These are phyloP conservation scores for Chaetomiaceae sp. DNA, from an alignment of 2,329 filamentous ascomycete genomes.

Conservation along the genomic window DNA sequence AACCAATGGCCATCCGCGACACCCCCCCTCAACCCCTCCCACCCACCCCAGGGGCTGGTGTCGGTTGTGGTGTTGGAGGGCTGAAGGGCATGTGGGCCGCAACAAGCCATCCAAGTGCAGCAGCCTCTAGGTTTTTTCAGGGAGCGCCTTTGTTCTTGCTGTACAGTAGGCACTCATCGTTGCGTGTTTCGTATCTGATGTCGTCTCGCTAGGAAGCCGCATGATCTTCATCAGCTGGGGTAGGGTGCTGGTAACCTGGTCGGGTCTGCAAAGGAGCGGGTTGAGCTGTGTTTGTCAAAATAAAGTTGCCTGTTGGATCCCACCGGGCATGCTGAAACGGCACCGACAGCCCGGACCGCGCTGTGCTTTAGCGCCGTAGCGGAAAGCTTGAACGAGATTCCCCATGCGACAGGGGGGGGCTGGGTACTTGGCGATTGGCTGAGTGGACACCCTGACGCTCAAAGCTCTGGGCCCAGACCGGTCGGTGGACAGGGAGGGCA, in stretches of 20 bases:
- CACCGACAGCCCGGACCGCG: slow-evolving; percentile 12
- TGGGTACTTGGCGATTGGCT: slow-evolving; percentile 7
- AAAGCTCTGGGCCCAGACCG: slow-evolving; percentile 9
- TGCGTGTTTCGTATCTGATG: too few species aligned
- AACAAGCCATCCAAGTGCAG: not conserved
- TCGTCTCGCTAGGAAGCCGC: too few species aligned
- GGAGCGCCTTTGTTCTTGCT: too few species aligned
- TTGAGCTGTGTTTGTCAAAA: slow-evolving; percentile 11
- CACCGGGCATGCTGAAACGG: slow-evolving; percentile 3
- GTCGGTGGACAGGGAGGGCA: not conserved
- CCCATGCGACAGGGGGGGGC: not conserved
- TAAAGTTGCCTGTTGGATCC: slow-evolving; percentile 16
- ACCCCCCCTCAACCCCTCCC: not conserved
- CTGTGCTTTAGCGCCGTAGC: slow-evolving; percentile 22
- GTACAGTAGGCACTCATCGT: too few species aligned
- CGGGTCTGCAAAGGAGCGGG: not conserved
- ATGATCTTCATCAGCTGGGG: too few species aligned
- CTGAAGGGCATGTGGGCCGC: slow-evolving; percentile 10
- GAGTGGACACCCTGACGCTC: not conserved
- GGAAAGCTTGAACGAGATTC: slow-evolving; percentile 4
- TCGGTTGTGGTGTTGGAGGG: too few species aligned
- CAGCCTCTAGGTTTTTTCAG: not conserved
- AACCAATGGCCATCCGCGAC: slow-evolving; percentile 7
- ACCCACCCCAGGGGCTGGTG: slow-evolving; percentile 8
- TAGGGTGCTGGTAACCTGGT: too few species aligned